Evolutionary conservation across 1,139 yeast genomes (phyloP).

Genomic region (Hansenula sp.): DNA sequence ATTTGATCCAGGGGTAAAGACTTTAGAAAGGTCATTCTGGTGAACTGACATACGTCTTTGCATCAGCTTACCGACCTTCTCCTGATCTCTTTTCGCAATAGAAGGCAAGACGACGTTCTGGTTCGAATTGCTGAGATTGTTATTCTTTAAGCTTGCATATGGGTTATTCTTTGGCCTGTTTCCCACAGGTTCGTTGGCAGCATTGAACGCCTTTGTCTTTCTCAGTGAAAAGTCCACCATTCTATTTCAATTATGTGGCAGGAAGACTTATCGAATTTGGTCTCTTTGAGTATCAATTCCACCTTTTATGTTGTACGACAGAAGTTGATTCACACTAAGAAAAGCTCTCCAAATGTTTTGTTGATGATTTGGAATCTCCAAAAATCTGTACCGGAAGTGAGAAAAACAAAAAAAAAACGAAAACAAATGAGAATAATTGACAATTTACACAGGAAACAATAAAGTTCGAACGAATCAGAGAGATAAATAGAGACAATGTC

Average conservation of each 20-base stretch:
- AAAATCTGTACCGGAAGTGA: too few relatives aligned
- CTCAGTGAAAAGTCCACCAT: conserved; percentile 30
- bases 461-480: not conserved
- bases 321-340: too few relatives aligned
- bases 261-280: not conserved
- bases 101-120: conserved; percentile 23
- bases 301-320: too few relatives aligned
- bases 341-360: too few relatives aligned
- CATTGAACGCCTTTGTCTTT: conserved; percentile 20
- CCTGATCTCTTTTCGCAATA: conserved; percentile 31
- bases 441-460: not conserved
- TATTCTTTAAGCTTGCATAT: conserved; percentile 21
- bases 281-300: not conserved
- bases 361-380: too few relatives aligned
- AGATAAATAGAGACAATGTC: conserved; percentile 53
- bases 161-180: conserved; percentile 22
- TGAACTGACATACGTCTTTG: conserved; percentile 36
- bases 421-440: not conserved
- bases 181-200: not conserved
- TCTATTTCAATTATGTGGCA: not conserved
- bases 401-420: not conserved
- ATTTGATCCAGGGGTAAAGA: conserved; percentile 10
- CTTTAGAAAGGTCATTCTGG: conserved; percentile 21
- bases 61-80: conserved; percentile 36
- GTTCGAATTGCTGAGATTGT: conserved; percentile 21